Evolutionary conservation across 1,284 basidiomycete species (phyloP).

Genomic region (Cutaneotrichosporon cyanovorans): DNA sequence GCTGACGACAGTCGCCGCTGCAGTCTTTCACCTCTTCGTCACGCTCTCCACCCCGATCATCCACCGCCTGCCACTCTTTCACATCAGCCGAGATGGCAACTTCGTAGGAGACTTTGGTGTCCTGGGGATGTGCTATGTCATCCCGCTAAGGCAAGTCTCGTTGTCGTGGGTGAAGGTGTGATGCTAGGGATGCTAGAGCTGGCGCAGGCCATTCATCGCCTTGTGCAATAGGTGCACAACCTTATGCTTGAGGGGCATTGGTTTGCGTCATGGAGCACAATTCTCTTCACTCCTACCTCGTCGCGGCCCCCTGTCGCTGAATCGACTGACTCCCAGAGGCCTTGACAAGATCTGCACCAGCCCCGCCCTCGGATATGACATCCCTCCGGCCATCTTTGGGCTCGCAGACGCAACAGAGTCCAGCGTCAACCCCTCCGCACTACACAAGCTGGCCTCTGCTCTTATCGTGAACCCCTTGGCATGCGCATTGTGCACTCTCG

Average conservation of each 20-base stretch:
- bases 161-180: no score
- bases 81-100: conserved; percentile 48
- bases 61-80: conserved; percentile 61
- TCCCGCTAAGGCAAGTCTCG: no score
- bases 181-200: no score
- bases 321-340: no score
- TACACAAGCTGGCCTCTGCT: conserved; percentile 19
- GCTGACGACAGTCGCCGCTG: conserved; percentile 52
- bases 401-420: conserved; percentile 1
- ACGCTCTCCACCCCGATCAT: conserved; percentile 66
- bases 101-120: conserved; percentile 25
- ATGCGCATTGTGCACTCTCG: conserved; percentile 27
- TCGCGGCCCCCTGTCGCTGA: no score
- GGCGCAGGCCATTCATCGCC: no score
- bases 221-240: no score
- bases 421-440: conserved; percentile 5
- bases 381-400: conserved; percentile 24
- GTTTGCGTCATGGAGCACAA: no score
- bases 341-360: conserved; percentile 19
- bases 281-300: no score
- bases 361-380: conserved; percentile 26
- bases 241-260: no score
- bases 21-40: conserved; percentile 63
- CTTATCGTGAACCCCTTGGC: conserved; percentile 38
- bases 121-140: conserved; percentile 24